Evolutionary conservation across 345 rosid species (phyloP), one percentile per base, ranked within the genome.

Genomic region (Psidium friedrichsthalianum): DNA sequence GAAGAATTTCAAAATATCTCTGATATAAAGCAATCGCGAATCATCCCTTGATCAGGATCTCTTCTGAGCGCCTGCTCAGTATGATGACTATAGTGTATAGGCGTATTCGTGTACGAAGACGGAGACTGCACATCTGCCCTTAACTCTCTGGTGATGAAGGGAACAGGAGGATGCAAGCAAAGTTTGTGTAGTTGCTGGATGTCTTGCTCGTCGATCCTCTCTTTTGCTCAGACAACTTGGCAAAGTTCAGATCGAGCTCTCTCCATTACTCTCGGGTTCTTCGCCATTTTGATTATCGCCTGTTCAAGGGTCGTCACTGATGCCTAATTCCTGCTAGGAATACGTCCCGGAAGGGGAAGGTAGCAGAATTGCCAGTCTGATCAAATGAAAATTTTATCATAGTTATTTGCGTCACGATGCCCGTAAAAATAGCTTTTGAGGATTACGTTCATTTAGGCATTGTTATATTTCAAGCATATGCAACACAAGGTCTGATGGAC

Each of bases 61-160:
- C 90, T 89, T 27, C 82, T 86, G 40, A 89, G 78, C 15, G 89
- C 87, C 86, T 85, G 61, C 12, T 36, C 85, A 84, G 85, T 4
- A 80, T 32, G 22, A 88, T 6, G 76, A 87, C 53, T 83, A 82
- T 83, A 29, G 88, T 59, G 58, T 86, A 59, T 1, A 53, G 74
- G 1, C 84, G 84, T 82, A 87, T 61, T 53, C 85, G 36, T 86
- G 84, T 24, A 89, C 76, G 2, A 1, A n/a, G n/a, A 51, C 0
- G 36, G 44, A 56, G 15, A 89, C 55, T 8, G 58, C 89, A 22
- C 87, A 86, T 24, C 53, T 56, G 83, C 87, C 5, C 53, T 84
- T 42, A 85, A 82, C 61, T 86, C 83, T 85, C 89, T 86, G 8
- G 89, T 87, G 10, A 87, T 14, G 13, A 89, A 61, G 14, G 86